A percentile compares a stretch with the other conserved stretches of the same genome.
These are phyloP conservation scores for Hypomyces rosellus DNA, from an alignment of 2,329 filamentous ascomycete genomes.

Conservation along the genomic window DNA sequence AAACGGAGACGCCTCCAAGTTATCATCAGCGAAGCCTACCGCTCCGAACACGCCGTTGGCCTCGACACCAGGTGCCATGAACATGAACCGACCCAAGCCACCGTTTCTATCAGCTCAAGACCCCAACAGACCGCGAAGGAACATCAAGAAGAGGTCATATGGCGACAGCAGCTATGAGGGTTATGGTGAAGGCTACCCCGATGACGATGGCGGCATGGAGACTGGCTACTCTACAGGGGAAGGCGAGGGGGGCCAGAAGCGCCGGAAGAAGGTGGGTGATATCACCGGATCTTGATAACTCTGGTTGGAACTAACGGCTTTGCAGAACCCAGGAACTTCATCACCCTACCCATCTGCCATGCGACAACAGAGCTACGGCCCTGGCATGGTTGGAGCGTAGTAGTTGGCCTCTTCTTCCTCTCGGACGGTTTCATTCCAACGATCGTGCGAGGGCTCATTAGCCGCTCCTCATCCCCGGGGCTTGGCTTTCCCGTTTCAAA, in stretches of 20 bases:
- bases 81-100: constrained; percentile 30
- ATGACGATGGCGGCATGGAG: constrained; percentile 55
- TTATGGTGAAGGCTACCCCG: constrained; percentile 64
- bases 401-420: neutral
- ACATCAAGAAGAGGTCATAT: constrained; percentile 68
- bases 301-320: constrained; percentile 17
- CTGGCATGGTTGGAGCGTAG: constrained; percentile 54
- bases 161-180: constrained; percentile 69
- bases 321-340: constrained; percentile 41
- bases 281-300: constrained; percentile 2
- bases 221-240: constrained; percentile 67
- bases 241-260: constrained; percentile 59
- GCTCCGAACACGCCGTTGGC: constrained; percentile 47
- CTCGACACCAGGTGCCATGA: constrained; percentile 19
- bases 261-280: constrained; percentile 55
- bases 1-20: constrained; percentile 33
- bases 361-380: constrained; percentile 49
- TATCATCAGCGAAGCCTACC: constrained; percentile 40
- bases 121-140: constrained; percentile 53
- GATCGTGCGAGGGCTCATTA: too few species aligned
- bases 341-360: constrained; percentile 37
- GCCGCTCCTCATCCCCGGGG: too few species aligned
- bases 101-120: constrained; percentile 37
- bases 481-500: neutral
- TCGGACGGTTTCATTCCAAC: too few species aligned